Conservation (phyloP, 441 rosid species). For the Eruca vesicaria region DNA sequence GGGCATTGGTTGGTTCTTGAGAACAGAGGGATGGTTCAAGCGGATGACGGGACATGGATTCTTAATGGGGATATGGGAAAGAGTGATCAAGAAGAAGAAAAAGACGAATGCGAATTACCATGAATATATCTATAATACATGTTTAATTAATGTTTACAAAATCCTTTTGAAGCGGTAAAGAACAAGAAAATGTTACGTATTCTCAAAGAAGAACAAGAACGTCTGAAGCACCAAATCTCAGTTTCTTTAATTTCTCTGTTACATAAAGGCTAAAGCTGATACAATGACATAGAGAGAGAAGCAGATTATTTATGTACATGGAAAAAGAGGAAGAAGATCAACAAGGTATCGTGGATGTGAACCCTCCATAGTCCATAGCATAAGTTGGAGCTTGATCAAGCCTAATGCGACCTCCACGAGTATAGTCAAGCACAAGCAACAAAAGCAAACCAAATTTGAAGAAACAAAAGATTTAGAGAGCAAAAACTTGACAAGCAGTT, state of each 20-base stretch:
- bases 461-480: neutral
- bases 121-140: neutral
- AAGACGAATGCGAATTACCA: neutral
- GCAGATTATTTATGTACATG: neutral
- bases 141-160: neutral
- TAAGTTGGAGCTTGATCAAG: conserved; percentile 58
- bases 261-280: too few relatives aligned
- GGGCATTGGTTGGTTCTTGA: conserved; percentile 36
- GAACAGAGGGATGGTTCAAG: conserved; percentile 45
- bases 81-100: neutral
- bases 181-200: neutral
- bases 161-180: neutral
- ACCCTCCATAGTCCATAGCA: conserved; percentile 65
- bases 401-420: conserved; percentile 58
- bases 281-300: neutral
- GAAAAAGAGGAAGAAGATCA: conserved; percentile 17
- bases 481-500: neutral
- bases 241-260: neutral
- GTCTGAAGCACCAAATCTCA: neutral
- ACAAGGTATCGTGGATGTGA: conserved; percentile 70
- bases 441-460: conserved; percentile 23
- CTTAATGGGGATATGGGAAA: conserved; percentile 12
- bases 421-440: conserved; percentile 64
- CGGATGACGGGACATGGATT: conserved; percentile 38
- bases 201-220: neutral